Evolutionary conservation across 441 rosid species (phyloP), one percentile per base, ranked within the genome.

Genomic region (Pelargonium myrrhifolium): DNA sequence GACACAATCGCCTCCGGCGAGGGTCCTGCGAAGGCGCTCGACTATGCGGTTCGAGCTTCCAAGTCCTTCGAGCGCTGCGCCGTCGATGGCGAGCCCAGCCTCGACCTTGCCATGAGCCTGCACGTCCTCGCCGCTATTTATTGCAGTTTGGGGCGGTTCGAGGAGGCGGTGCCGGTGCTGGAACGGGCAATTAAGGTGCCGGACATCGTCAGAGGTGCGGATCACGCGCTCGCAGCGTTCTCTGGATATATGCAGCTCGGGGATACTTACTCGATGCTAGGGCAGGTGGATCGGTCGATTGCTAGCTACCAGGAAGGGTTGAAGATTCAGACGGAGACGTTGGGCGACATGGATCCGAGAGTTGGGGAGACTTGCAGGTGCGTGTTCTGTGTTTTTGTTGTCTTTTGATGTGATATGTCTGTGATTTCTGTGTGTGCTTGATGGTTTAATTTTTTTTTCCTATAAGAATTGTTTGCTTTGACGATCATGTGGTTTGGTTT

Each of bases 361-460:
- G 99, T 94, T 62, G 99, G 97, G 49, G 99, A 94, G 83, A 94
- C 98, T 80, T 94, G 97, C 98, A 88, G 99, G 99, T 94, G 43
- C 58, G 28, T 62, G 18, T 17, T 63, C 55, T 47, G 31, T 28
- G 31, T n/a, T n/a, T n/a, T n/a, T n/a, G n/a, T n/a, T n/a, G n/a
- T n/a, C n/a, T n/a, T n/a, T n/a, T n/a, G n/a, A n/a, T n/a, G n/a
- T n/a, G n/a, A n/a, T n/a, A n/a, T n/a, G n/a, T n/a, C n/a, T n/a
- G n/a, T n/a, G 17, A 6, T 47, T 2, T 3, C 6, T 47, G 35
- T 40, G 26, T 56, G 10, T 31, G 47, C 28, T 11, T 47, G 10
- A 39, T 22, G 63, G 68, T 64, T 47, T n/a, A 15, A 47, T 47
- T 14, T 15, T 11, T 47, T 28, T 28, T 28, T 28, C 3, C 31